Percentiles rank a stretch among this genome's conserved stretches.
Conservation (phyloP, 1,284 basidiomycete species). For the Irpex sp. region DNA sequence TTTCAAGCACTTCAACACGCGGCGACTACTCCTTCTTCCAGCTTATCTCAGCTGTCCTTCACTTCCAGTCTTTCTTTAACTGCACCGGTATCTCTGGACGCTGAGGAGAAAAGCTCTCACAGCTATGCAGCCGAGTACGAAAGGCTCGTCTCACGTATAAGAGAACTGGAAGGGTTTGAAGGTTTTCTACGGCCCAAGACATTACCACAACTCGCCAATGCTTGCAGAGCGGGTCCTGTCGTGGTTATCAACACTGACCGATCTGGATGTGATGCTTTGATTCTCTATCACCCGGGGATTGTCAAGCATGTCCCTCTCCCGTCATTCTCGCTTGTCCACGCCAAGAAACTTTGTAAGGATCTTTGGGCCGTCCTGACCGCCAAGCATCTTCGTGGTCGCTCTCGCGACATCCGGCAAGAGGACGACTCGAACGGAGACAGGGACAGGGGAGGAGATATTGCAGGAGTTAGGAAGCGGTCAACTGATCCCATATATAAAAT, state of each 20-base stretch:
- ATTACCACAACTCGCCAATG: neutral
- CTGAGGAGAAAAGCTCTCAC: neutral
- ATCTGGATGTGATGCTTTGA: neutral
- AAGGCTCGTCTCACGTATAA: neutral
- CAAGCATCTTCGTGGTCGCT: neutral
- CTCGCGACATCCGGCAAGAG: neutral
- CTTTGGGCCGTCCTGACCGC: neutral
- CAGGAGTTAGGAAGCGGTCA: too few relatives aligned
- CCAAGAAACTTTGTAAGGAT: neutral
- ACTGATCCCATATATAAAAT: neutral
- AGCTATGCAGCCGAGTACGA: neutral
- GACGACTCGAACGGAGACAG: neutral
- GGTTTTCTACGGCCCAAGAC: neutral
- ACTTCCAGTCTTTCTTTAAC: neutral
- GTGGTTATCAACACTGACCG: neutral
- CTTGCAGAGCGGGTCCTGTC: neutral
- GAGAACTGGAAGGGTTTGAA: neutral
- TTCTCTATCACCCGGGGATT: neutral
- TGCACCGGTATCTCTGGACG: neutral
- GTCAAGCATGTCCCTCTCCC: neutral
- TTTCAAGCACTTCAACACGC: neutral
- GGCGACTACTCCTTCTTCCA: neutral
- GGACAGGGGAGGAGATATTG: neutral
- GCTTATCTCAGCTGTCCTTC: too few relatives aligned
- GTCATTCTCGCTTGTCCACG: neutral